These are phyloP conservation scores for Irpex sp. DNA, from an alignment of 1,284 basidiomycete genomes.

Conservation along the genomic window DNA sequence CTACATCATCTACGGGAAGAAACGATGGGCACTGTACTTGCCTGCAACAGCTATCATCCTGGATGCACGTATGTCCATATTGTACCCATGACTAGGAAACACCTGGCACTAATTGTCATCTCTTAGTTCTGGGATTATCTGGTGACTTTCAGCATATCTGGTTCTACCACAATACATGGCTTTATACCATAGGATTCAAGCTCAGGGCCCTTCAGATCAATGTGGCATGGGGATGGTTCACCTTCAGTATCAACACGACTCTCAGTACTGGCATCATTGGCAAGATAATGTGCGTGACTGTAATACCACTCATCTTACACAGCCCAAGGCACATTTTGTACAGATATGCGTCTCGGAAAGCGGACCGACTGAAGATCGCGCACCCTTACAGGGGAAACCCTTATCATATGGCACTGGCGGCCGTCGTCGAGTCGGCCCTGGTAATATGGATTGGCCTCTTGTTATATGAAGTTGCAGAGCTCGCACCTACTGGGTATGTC, in stretches of 20 bases:
- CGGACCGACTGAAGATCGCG: neutral
- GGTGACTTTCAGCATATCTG: constrained; percentile 19
- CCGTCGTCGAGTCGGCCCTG: constrained; percentile 20
- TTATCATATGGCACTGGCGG: constrained; percentile 13
- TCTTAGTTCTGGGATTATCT: constrained; percentile 20
- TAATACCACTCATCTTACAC: neutral
- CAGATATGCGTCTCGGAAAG: neutral
- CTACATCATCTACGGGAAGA: constrained; percentile 17
- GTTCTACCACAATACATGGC: constrained; percentile 12
- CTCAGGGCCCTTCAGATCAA: constrained; percentile 19
- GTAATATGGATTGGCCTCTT: constrained; percentile 24
- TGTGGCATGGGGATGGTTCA: constrained; percentile 24
- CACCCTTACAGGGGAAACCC: neutral
- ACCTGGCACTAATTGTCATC: neutral
- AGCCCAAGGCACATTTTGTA: neutral
- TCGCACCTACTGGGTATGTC: constrained; percentile 20
- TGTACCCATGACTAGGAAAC: too few relatives aligned
- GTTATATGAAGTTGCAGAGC: constrained; percentile 19
- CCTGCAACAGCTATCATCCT: constrained; percentile 15
- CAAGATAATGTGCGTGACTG: constrained; percentile 17
- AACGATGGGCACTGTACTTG: constrained; percentile 19
- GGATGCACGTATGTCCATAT: constrained; percentile 15
- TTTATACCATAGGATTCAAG: constrained; percentile 19
- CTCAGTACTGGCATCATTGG: constrained; percentile 20
- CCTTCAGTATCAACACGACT: constrained; percentile 20